These are phyloP conservation scores for Daldinia eschscholtzii DNA, from an alignment of 2,329 filamentous ascomycete genomes.

Conservation along the genomic window DNA sequence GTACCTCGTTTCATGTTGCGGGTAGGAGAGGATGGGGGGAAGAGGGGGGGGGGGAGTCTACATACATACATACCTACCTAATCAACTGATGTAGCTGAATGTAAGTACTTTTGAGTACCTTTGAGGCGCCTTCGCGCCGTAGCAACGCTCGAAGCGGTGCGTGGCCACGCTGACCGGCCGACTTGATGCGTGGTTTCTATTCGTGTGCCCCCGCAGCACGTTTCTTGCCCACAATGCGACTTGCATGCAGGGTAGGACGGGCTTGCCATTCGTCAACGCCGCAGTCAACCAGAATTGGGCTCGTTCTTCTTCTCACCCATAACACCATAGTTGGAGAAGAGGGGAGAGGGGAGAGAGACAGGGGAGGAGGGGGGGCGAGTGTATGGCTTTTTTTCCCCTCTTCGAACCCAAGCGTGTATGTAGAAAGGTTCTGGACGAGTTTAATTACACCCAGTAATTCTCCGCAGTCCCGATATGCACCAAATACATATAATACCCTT, in stretches of 20 bases:
- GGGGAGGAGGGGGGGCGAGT: neutral
- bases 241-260: slow-evolving; percentile 33
- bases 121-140: slow-evolving; percentile 18
- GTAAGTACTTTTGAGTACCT: slow-evolving; percentile 19
- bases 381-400: neutral
- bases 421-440: slow-evolving; percentile 23
- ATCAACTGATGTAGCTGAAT: neutral
- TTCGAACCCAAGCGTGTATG: slow-evolving; percentile 1
- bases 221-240: slow-evolving; percentile 41
- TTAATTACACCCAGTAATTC: slow-evolving; percentile 34
- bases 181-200: slow-evolving; percentile 41
- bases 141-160: slow-evolving; percentile 22
- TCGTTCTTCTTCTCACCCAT: slow-evolving; percentile 25
- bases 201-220: slow-evolving; percentile 40
- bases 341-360: neutral
- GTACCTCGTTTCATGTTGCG: slow-evolving; percentile 35
- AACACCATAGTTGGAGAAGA: slow-evolving; percentile 23
- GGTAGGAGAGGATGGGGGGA: slow-evolving; percentile 16
- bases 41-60: neutral
- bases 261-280: slow-evolving; percentile 39
- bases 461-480: slow-evolving; percentile 24
- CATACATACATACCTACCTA: no score
- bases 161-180: slow-evolving; percentile 38
- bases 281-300: slow-evolving; percentile 32
- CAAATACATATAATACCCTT: slow-evolving; percentile 13